Conservation (phyloP, 192 early-diverging fungal genomes). For the Jimgerdemannia lactiflua region DNA sequence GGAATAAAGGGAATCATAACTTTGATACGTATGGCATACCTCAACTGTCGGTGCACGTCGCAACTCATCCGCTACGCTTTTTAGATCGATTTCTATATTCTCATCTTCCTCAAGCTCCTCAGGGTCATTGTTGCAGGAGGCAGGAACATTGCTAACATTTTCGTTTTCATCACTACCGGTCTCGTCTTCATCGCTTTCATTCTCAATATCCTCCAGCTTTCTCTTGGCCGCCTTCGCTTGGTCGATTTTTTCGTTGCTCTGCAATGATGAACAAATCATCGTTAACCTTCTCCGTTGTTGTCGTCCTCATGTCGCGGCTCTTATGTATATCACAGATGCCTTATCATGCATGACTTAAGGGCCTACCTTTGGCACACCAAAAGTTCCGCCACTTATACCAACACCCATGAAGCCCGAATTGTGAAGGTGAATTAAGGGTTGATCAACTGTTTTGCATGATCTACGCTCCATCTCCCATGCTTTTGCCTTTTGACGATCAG, state of each 20-base stretch:
- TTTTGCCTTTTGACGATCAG: too few relatives aligned
- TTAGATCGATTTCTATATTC: constrained; percentile 15
- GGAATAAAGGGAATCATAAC: background rate
- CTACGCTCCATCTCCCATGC: too few relatives aligned
- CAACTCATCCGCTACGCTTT: constrained; percentile 7
- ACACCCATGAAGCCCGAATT: too few relatives aligned
- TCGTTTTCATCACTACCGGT: background rate
- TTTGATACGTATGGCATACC: constrained; percentile 15
- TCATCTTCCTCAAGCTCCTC: constrained; percentile 8
- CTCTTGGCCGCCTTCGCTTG: background rate
- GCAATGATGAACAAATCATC: too few relatives aligned
- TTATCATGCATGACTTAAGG: too few relatives aligned
- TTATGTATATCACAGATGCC: too few relatives aligned
- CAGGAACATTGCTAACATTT: constrained; percentile 6
- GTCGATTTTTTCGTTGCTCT: background rate
- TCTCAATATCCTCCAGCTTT: constrained; percentile 3
- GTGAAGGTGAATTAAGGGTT: too few relatives aligned
- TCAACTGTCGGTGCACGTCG: constrained; percentile 2
- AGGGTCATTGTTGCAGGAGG: constrained; percentile 8
- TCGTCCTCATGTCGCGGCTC: too few relatives aligned
- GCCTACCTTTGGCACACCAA: too few relatives aligned
- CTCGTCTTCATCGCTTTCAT: background rate
- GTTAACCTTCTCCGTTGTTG: too few relatives aligned
- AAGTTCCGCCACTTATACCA: too few relatives aligned
- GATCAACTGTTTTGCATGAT: too few relatives aligned